Conservation (phyloP, 306 rosid genomes). For the Leucaena leucocephala region DNA sequence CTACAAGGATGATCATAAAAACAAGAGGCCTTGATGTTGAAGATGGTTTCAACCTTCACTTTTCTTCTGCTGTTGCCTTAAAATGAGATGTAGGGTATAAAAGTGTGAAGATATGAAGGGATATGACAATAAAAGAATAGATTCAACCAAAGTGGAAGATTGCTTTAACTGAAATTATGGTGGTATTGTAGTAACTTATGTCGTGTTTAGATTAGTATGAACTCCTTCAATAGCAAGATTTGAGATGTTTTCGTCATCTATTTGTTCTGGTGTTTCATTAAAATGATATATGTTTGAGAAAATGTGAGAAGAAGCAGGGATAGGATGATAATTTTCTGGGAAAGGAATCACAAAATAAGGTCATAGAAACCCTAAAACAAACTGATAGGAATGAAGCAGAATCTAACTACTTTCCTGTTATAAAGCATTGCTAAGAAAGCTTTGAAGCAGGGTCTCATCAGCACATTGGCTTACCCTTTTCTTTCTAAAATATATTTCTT, state of each 20-base stretch:
- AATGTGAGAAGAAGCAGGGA: neutral
- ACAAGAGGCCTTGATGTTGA: neutral
- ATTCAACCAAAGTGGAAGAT: neutral
- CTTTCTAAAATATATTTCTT: slow-evolving; percentile 13
- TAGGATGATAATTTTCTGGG: neutral
- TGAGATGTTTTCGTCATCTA: no score
- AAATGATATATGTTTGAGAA: neutral
- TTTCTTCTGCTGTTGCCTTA: neutral
- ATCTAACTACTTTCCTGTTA: neutral
- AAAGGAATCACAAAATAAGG: neutral
- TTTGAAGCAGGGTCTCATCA: no score
- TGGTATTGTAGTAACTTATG: neutral
- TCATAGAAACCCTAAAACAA: neutral
- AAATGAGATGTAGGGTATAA: neutral
- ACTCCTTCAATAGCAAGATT: no score
- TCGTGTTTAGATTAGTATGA: no score
- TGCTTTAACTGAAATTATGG: neutral
- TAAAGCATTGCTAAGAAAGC: no score
- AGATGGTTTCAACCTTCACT: neutral
- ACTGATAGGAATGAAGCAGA: neutral
- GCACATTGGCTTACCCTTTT: neutral
- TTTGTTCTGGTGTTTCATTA: neutral
- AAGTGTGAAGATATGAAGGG: neutral
- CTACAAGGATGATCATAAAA: neutral
- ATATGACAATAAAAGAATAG: neutral